phyloP scores from a whole-genome alignment of 2,329 filamentous ascomycete genomes.

The Epichloe elymi region DNA sequence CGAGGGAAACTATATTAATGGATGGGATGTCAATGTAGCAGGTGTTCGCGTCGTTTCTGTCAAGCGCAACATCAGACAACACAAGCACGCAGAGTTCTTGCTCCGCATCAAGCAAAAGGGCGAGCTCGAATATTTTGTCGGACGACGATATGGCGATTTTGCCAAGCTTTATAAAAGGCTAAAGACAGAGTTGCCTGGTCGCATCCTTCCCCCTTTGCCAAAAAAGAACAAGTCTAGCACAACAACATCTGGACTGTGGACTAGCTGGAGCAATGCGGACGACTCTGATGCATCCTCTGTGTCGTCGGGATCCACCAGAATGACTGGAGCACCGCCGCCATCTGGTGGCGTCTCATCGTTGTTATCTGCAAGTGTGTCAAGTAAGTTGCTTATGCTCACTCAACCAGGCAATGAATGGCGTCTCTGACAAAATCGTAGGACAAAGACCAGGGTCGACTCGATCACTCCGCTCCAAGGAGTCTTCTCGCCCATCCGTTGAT shows the following conservation, averaged over 20 bases:
- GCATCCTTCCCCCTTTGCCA: conserved; percentile 73
- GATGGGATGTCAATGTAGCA: conserved; percentile 94
- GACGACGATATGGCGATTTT: conserved; percentile 82
- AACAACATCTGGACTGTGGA: conserved; percentile 45
- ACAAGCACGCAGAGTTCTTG: conserved; percentile 89
- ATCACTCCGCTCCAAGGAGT: conserved; percentile 17
- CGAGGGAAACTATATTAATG: conserved; percentile 78
- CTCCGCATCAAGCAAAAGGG: conserved; percentile 68
- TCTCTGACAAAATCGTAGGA: not conserved
- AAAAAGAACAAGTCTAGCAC: conserved; percentile 81
- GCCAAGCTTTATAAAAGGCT: conserved; percentile 64
- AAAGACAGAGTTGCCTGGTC: conserved; percentile 77
- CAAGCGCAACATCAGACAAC: conserved; percentile 77
- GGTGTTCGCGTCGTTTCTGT: conserved; percentile 69
- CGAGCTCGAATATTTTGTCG: conserved; percentile 65
- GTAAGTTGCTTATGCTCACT: not conserved
- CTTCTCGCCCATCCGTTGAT: conserved; percentile 20
- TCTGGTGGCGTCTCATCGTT: conserved; percentile 12
- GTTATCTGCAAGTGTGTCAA: conserved; percentile 6
- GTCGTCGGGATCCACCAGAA: conserved; percentile 64
- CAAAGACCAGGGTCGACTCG: conserved; percentile 15
- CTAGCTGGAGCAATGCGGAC: conserved; percentile 37
- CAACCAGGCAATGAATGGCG: not conserved
- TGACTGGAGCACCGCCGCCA: conserved; percentile 25
- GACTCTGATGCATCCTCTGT: conserved; percentile 70